A percentile compares a stretch with the other conserved stretches of the same genome.
Evolutionary conservation across 2,329 filamentous ascomycete species (phyloP).

Genomic region (Hawksworthiomyces lignivorus): DNA sequence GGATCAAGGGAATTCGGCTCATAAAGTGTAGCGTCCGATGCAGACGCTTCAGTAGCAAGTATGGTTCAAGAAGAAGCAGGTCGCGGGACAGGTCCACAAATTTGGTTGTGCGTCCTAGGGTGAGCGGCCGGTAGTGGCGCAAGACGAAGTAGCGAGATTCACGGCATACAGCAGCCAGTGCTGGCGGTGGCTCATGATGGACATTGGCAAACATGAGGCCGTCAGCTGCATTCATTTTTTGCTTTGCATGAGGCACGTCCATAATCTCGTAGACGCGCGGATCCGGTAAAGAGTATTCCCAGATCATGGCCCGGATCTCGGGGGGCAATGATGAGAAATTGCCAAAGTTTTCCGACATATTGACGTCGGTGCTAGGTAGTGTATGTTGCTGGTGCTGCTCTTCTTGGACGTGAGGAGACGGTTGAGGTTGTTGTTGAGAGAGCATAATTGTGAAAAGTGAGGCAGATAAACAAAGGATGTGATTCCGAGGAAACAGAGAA

Average conservation of each 20-base stretch:
- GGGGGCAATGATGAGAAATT: slow-evolving; percentile 29
- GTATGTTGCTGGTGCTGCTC: slow-evolving; percentile 7
- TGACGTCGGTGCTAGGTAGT: slow-evolving; percentile 1
- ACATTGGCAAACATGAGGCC: slow-evolving; percentile 40
- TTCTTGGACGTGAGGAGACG: too few relatives aligned
- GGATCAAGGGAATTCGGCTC: slow-evolving; percentile 36
- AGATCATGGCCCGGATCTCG: slow-evolving; percentile 39
- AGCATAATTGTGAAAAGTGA: slow-evolving; percentile 2
- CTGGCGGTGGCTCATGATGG: slow-evolving; percentile 36
- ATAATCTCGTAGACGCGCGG: slow-evolving; percentile 39
- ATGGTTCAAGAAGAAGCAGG: slow-evolving; percentile 39
- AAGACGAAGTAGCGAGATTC: slow-evolving; percentile 36
- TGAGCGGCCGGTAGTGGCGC: slow-evolving; percentile 35
- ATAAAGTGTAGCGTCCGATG: slow-evolving; percentile 38
- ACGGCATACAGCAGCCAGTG: slow-evolving; percentile 34
- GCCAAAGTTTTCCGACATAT: slow-evolving; percentile 18
- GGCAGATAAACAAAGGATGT: background rate
- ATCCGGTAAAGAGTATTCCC: slow-evolving; percentile 37
- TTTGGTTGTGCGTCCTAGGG: slow-evolving; percentile 37
- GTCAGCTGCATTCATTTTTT: slow-evolving; percentile 30
- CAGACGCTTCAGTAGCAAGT: slow-evolving; percentile 38
- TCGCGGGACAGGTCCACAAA: slow-evolving; percentile 38
- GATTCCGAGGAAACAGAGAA: background rate
- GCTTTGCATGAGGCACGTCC: slow-evolving; percentile 34
- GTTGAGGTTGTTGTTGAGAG: too few relatives aligned